Conservation (phyloP, 23 red algal genomes). For the Rhodosorus marinus region DNA sequence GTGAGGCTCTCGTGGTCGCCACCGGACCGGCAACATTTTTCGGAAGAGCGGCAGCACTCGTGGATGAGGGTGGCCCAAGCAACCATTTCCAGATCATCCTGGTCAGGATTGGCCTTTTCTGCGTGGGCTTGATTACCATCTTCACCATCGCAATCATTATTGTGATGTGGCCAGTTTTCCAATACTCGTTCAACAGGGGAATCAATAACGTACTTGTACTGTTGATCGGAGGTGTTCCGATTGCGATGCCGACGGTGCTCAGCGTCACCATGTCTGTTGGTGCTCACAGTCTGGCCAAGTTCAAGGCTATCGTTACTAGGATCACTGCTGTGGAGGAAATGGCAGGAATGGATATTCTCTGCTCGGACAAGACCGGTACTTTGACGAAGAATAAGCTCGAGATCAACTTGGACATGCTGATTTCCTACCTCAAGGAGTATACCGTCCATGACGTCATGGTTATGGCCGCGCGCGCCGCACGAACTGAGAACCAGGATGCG, state of each 20-base stretch:
- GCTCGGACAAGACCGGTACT: slow-evolving; percentile 34
- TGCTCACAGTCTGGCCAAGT: slow-evolving; percentile 19
- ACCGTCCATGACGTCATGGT: slow-evolving; percentile 16
- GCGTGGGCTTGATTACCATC: slow-evolving; percentile 16
- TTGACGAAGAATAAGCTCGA: slow-evolving; percentile 27
- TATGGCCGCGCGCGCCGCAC: slow-evolving; percentile 2
- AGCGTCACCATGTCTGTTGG: slow-evolving; percentile 22
- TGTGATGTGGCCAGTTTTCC: slow-evolving; percentile 9
- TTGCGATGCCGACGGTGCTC: slow-evolving; percentile 25
- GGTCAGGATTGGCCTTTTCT: slow-evolving; percentile 11
- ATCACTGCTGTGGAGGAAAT: slow-evolving; percentile 33
- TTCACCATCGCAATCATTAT: slow-evolving; percentile 1
- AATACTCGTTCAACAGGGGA: slow-evolving; percentile 7
- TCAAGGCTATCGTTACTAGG: slow-evolving; percentile 26
- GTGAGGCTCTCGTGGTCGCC: slow-evolving; percentile 4
- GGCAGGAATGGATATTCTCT: slow-evolving; percentile 25
- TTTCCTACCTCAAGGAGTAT: background rate
- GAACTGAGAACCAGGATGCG: slow-evolving; percentile 24
- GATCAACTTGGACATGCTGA: slow-evolving; percentile 3
- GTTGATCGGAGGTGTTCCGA: slow-evolving; percentile 41
- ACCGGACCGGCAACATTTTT: slow-evolving; percentile 26
- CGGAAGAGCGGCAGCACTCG: slow-evolving; percentile 16
- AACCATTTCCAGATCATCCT: slow-evolving; percentile 12
- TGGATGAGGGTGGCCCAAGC: slow-evolving; percentile 6
- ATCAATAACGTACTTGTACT: slow-evolving; percentile 32